A percentile compares a stretch with the other conserved stretches of the same genome.
Evolutionary conservation across 2,329 filamentous ascomycete genomes (phyloP).

Genomic region (Alternaria arborescens): DNA sequence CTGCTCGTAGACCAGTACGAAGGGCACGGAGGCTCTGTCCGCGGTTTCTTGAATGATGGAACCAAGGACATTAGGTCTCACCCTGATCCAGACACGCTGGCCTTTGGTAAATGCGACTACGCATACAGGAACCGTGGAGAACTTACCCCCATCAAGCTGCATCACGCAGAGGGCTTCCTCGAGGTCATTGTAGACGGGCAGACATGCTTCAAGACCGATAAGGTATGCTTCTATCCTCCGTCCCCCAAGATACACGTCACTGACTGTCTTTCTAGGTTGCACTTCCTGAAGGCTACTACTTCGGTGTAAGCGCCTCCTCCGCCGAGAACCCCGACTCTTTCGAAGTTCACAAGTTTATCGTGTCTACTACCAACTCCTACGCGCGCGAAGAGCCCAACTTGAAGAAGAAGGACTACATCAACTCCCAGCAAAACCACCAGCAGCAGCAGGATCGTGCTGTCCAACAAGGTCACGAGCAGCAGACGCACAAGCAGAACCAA

Average conservation of each 20-base stretch:
- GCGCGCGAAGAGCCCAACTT: slow-evolving; percentile 46
- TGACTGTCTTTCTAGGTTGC: slow-evolving; percentile 62
- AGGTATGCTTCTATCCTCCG: slow-evolving; percentile 48
- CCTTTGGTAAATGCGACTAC: slow-evolving; percentile 93
- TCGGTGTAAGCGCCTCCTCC: slow-evolving; percentile 87
- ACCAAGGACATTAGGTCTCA: slow-evolving; percentile 79
- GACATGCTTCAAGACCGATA: slow-evolving; percentile 83
- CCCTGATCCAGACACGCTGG: slow-evolving; percentile 79
- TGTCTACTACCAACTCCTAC: slow-evolving; percentile 63
- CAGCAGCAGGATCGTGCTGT: slow-evolving; percentile 30
- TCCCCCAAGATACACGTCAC: not conserved
- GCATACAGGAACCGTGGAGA: slow-evolving; percentile 90
- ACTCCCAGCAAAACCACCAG: slow-evolving; percentile 41
- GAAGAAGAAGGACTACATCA: slow-evolving; percentile 32
- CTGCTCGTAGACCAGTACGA: slow-evolving; percentile 86
- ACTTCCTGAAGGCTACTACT: slow-evolving; percentile 81
- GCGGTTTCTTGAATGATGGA: slow-evolving; percentile 95
- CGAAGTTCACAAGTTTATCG: slow-evolving; percentile 86
- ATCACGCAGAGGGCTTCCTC: slow-evolving; percentile 70
- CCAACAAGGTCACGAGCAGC: slow-evolving; percentile 43
- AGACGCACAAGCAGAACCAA: slow-evolving; percentile 30
- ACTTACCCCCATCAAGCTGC: slow-evolving; percentile 80
- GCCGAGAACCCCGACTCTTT: slow-evolving; percentile 94
- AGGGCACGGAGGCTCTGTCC: slow-evolving; percentile 78
- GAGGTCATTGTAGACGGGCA: slow-evolving; percentile 81